A percentile compares a stretch with the other conserved stretches of the same genome.
Conservation (phyloP, 345 rosid species). For the Hibiscus mutabilis region DNA sequence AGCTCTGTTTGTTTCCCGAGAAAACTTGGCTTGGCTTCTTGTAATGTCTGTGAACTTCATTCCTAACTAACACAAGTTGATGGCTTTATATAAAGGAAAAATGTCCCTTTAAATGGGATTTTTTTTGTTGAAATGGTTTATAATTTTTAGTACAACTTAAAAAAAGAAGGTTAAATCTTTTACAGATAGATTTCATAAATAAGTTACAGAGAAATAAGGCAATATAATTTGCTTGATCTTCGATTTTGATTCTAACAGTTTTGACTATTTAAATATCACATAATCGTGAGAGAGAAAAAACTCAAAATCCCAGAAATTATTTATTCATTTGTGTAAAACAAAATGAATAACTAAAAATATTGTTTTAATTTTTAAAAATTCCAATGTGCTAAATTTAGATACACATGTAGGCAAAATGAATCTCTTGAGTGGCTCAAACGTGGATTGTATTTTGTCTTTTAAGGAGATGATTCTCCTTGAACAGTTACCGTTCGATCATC, state of each 20-base stretch:
- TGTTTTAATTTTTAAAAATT: neutral
- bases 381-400: slow-evolving; percentile 13
- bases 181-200: slow-evolving; percentile 1
- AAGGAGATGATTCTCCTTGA: neutral
- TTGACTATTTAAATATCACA: slow-evolving; percentile 3
- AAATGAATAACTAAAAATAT: neutral
- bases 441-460: slow-evolving; percentile 6
- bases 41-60: neutral
- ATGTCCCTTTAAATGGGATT: neutral
- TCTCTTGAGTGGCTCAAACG: neutral
- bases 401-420: neutral
- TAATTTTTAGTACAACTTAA: neutral
- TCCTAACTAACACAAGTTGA: neutral
- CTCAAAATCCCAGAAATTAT: neutral
- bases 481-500: neutral
- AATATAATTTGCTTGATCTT: slow-evolving; percentile 9
- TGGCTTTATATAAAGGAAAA: neutral
- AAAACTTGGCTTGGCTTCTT: neutral
- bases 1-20: neutral
- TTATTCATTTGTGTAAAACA: neutral
- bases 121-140: neutral
- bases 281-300: neutral
- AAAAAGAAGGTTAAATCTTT: neutral
- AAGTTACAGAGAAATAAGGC: slow-evolving; percentile 13
- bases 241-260: neutral